Evolutionary conservation across 1,284 basidiomycete species (phyloP).

Genomic region (Pyrrhoderma lamaoense): DNA sequence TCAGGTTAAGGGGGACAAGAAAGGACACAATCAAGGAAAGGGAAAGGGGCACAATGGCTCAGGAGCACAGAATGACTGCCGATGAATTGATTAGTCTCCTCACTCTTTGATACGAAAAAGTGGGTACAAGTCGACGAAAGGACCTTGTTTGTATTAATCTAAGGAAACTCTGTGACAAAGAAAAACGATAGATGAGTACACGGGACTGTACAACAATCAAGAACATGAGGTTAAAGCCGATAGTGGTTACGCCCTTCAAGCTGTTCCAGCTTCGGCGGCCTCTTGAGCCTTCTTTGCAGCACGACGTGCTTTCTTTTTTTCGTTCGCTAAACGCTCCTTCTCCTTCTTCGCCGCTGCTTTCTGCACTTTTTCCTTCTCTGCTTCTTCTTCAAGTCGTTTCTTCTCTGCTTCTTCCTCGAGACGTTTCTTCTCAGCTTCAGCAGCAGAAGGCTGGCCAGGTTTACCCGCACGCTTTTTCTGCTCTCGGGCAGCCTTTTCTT

Average conservation of each 20-base stretch:
- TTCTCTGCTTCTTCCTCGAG: slow-evolving; percentile 64
- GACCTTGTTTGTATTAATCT: too few relatives aligned
- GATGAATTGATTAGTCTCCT: too few relatives aligned
- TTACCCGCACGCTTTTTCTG: slow-evolving; percentile 76
- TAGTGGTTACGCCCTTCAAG: too few relatives aligned
- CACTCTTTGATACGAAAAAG: too few relatives aligned
- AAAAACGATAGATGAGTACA: too few relatives aligned
- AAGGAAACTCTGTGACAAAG: too few relatives aligned
- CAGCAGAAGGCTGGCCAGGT: slow-evolving; percentile 35
- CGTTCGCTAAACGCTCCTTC: slow-evolving; percentile 54
- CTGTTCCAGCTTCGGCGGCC: not conserved
- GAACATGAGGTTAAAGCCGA: too few relatives aligned
- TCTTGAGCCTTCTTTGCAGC: slow-evolving; percentile 35
- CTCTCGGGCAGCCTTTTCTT: slow-evolving; percentile 92
- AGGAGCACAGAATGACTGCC: too few relatives aligned
- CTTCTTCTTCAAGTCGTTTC: slow-evolving; percentile 61
- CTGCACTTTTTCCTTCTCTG: slow-evolving; percentile 72
- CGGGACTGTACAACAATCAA: too few relatives aligned
- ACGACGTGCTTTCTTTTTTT: slow-evolving; percentile 91
- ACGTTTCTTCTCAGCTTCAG: slow-evolving; percentile 61
- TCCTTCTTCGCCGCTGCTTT: slow-evolving; percentile 65
- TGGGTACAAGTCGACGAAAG: too few relatives aligned
- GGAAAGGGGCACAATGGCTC: not conserved
- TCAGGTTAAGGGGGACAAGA: slow-evolving; percentile 7
- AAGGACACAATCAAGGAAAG: slow-evolving; percentile 35